Evolutionary conservation across 306 rosid species (phyloP), one percentile per base, ranked within the genome.

Genomic region (Quercus ilex): DNA sequence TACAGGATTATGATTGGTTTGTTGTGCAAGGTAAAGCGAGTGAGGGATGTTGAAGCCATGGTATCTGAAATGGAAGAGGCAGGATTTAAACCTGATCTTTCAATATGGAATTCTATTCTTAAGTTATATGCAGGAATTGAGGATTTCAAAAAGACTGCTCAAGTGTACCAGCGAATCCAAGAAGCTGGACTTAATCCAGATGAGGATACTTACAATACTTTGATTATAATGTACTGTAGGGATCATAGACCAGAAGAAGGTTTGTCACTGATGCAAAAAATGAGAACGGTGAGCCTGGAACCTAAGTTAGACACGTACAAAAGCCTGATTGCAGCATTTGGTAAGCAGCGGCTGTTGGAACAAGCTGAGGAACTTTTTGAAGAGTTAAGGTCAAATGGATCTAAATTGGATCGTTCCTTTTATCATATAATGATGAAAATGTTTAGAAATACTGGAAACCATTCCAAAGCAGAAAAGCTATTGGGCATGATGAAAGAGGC

Each of bases 281-380:
- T 94, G 97, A 91, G 86, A 85, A 92, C 77, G 78, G 83, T 84
- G 69, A 92, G 87, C 33, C 79, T 91, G 79, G 97, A 92, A 80
- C 97, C 97, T 19, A 90, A 87, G 84, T 80, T 86, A 73, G 94
- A 94, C 80, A 88, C 99, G 19, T 94, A 92, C 84, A 90, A 90
- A 90, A 94, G 99, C 85, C 53, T 94, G 89, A 92, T 92, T 81
- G 90, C 99, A 57, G 93, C 97, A 69, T 91, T 91, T 73, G 87
- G 89, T 78, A 94, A 94, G 87, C 94, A 81, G 74, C 84, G 84
- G 75, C 73, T 84, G 76, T 77, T 86, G 74, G 91, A 89, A 74
- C 90, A 88, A 80, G 99, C 97, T 1, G 99, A 92, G 87, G 93
- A 92, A 73, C 95, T 94, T 81, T 94, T 94, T 68, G 95, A 92